Evolutionary conservation across 2,329 filamentous ascomycete species (phyloP).

Genomic region (Pseudogymnoascus pannorum): DNA sequence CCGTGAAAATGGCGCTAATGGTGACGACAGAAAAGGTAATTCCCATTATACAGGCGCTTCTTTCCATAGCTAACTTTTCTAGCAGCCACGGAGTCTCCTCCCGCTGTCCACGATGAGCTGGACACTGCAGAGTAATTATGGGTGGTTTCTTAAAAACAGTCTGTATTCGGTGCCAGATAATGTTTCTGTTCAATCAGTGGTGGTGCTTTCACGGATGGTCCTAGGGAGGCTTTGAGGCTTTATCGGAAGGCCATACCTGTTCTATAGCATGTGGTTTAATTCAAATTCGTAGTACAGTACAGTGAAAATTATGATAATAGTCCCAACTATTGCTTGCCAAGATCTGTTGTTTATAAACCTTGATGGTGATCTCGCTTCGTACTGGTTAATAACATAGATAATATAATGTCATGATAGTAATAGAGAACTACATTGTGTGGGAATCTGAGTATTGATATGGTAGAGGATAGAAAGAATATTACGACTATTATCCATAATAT

Average conservation of each 20-base stretch:
- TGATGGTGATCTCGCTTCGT: not conserved
- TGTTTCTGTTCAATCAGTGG: not conserved
- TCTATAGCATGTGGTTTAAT: not conserved
- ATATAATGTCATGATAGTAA: not conserved
- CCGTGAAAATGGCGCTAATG: conserved; percentile 71
- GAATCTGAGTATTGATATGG: not conserved
- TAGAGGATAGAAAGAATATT: not conserved
- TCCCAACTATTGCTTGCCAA: not conserved
- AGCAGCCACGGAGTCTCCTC: conserved; percentile 63
- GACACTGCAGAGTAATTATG: conserved; percentile 73
- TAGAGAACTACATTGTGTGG: not conserved
- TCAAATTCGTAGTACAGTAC: not conserved
- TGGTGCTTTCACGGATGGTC: not conserved
- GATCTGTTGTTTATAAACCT: not conserved
- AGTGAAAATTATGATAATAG: conserved; percentile 5
- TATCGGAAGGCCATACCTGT: not conserved
- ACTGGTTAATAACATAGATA: not conserved
- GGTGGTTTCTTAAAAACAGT: not conserved
- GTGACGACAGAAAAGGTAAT: conserved; percentile 84
- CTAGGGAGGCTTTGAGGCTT: not conserved
- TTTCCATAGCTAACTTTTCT: not conserved
- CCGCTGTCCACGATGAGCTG: conserved; percentile 84
- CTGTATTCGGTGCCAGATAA: not conserved
- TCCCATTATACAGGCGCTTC: conserved; percentile 18
- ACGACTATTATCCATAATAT: not conserved